A percentile compares a stretch with the other conserved stretches of the same genome.
Evolutionary conservation across 78 protist species (phyloP).

Genomic region (Dictyostelium intermedium): DNA sequence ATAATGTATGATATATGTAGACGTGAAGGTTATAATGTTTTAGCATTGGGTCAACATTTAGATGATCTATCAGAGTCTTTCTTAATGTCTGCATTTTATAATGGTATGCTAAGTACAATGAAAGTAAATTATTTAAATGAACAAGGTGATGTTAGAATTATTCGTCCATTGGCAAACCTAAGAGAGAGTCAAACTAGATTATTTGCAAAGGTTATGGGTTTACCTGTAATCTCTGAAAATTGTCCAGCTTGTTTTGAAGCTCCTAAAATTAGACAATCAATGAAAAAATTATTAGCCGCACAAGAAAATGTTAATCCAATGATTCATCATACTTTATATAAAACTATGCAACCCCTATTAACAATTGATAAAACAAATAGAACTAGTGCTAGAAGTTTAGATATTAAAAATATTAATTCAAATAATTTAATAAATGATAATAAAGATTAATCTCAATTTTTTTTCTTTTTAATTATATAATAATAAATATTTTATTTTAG

Average conservation of each 20-base stretch:
- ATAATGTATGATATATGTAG: constrained; percentile 84
- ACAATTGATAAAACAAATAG: constrained; percentile 20
- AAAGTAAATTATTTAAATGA: constrained; percentile 64
- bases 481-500: background rate
- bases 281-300: constrained; percentile 66
- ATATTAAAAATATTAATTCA: background rate
- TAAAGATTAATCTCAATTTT: background rate
- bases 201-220: constrained; percentile 68
- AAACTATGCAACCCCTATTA: constrained; percentile 13
- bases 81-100: constrained; percentile 86
- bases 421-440: background rate
- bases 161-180: constrained; percentile 87
- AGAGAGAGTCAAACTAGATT: constrained; percentile 78
- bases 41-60: constrained; percentile 90
- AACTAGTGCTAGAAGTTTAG: background rate
- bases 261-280: constrained; percentile 89
- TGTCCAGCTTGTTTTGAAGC: constrained; percentile 94
- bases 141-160: constrained; percentile 89
- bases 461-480: background rate
- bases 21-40: constrained; percentile 88
- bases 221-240: constrained; percentile 91
- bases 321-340: constrained; percentile 1
- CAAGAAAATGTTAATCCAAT: constrained; percentile 41
- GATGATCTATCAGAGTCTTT: constrained; percentile 91
- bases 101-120: constrained; percentile 86